phyloP scores from a whole-genome alignment of 208 protist species.

The Leishmania lainsoni region DNA sequence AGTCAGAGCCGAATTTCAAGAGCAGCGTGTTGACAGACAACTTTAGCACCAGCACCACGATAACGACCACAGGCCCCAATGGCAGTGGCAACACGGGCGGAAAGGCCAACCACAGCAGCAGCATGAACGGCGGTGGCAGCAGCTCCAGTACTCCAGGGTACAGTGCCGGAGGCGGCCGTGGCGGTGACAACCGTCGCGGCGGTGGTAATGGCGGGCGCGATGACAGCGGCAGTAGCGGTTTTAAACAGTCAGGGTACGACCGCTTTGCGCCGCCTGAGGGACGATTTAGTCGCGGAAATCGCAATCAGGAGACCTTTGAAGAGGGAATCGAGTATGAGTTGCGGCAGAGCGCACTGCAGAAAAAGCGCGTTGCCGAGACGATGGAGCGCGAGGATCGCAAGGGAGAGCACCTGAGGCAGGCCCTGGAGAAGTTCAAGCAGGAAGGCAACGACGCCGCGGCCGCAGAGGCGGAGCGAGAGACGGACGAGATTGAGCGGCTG shows the following conservation, averaged over 20 bases:
- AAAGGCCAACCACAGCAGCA: conserved; percentile 9
- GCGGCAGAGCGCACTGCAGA: conserved; percentile 69
- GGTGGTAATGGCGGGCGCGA: conserved; percentile 14
- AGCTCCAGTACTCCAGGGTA: conserved; percentile 9
- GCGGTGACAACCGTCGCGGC: conserved; percentile 17
- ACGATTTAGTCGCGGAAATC: conserved; percentile 51
- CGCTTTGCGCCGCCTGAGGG: conserved; percentile 62
- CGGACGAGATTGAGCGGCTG: conserved; percentile 61
- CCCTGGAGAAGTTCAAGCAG: conserved; percentile 43
- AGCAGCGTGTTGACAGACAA: conserved; percentile 7
- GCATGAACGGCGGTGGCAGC: conserved; percentile 16
- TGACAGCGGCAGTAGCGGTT: neutral
- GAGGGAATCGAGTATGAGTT: conserved; percentile 86
- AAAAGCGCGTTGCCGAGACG: conserved; percentile 62
- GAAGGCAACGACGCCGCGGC: conserved; percentile 37
- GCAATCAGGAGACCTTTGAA: conserved; percentile 85
- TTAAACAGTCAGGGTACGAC: conserved; percentile 38
- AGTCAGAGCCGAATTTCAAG: conserved; percentile 27
- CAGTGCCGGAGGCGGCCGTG: conserved; percentile 11
- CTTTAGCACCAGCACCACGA: conserved; percentile 7
- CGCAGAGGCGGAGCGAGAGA: conserved; percentile 27
- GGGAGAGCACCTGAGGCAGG: conserved; percentile 35
- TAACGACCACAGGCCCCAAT: neutral
- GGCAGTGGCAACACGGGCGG: neutral
- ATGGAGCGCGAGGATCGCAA: conserved; percentile 61